Evolutionary conservation across 1,284 basidiomycete genomes (phyloP).

Genomic region (Clitocybe nebularis): DNA sequence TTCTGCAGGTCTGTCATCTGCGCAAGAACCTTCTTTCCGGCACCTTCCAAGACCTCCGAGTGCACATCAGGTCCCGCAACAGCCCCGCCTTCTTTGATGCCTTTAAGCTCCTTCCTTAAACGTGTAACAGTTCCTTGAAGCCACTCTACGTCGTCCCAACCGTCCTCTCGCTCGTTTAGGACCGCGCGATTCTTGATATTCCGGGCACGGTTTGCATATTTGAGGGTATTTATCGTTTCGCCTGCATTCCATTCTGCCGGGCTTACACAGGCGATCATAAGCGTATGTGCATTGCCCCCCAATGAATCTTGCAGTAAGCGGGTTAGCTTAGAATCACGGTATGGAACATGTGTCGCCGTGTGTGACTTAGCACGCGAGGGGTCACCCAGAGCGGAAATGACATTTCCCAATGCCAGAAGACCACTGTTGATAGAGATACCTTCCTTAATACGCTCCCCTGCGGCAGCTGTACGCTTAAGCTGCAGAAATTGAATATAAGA

Average conservation of each 20-base stretch:
- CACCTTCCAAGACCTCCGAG: slow-evolving; percentile 44
- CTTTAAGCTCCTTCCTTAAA: slow-evolving; percentile 83
- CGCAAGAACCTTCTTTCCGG: slow-evolving; percentile 67
- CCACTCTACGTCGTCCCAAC: slow-evolving; percentile 98
- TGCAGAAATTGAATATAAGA: slow-evolving; percentile 28
- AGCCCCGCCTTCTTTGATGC: slow-evolving; percentile 63
- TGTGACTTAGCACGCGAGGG: slow-evolving; percentile 76
- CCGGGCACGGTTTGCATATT: slow-evolving; percentile 95
- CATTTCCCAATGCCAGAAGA: slow-evolving; percentile 93
- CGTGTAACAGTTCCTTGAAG: slow-evolving; percentile 83
- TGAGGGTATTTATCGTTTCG: slow-evolving; percentile 96
- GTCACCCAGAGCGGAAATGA: slow-evolving; percentile 97
- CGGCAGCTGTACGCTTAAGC: slow-evolving; percentile 90
- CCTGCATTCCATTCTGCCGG: slow-evolving; percentile 93
- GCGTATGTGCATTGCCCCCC: slow-evolving; percentile 96
- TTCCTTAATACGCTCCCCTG: slow-evolving; percentile 95
- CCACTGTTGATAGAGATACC: slow-evolving; percentile 98
- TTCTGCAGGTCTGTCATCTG: slow-evolving; percentile 77
- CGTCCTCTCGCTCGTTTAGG: slow-evolving; percentile 92
- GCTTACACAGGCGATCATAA: slow-evolving; percentile 98
- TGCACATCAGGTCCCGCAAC: slow-evolving; percentile 25
- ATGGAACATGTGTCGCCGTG: slow-evolving; percentile 85
- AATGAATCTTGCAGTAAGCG: slow-evolving; percentile 93
- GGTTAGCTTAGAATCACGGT: slow-evolving; percentile 96
- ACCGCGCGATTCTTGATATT: slow-evolving; percentile 97